Evolutionary conservation across 257 asterid genomes (phyloP), one percentile per base, ranked within the genome.

Genomic region (Solanum verrucosum): DNA sequence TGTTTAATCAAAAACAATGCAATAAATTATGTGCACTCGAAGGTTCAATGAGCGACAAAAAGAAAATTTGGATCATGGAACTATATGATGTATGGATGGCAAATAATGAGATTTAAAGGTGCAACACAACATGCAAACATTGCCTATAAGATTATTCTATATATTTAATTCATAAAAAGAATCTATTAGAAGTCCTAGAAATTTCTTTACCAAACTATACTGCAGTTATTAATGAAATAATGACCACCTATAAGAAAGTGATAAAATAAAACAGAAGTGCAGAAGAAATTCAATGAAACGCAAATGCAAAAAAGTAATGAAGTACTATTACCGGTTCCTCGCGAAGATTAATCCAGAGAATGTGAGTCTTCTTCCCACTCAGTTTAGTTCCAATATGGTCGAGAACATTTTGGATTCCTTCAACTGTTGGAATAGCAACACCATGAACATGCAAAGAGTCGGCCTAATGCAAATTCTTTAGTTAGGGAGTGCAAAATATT

Each of bases 351-450:
- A 96, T 92, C 98, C 99, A 97, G 87, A 97, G 99, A 42, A 94
- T 92, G 88, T 91, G 97, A 88, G 91, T 92, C 65, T 90, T 92
- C 86, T 92, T 94, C 89, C 95, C 95, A 34, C 89, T 91, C 75
- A 89, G 86, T 90, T 95, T 92, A 88, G 97, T 93, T 84, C 98
- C 95, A 90, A 97, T 97, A 93, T 94, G 94, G 88, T 93, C 90
- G 77, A 97, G 99, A 91, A 97, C 98, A 92, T 97, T 96, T 42
- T 92, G 94, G 89, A 97, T 97, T 88, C 99, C 99, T 87, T 95
- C 98, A 91, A 89, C 92, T 29, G 98, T 96, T 21, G 99, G 98
- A 88, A 97, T 97, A 88, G 99, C 99, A 92, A 96, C 99, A 70
- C 99, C 98, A 81, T 96, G 98, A 87, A 97, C 99, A 88, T 95